Evolutionary conservation across 495 filamentous ascomycete species (phyloP), one percentile per base, ranked within the genome.

Genomic region (Podospora pseudoanserina): DNA sequence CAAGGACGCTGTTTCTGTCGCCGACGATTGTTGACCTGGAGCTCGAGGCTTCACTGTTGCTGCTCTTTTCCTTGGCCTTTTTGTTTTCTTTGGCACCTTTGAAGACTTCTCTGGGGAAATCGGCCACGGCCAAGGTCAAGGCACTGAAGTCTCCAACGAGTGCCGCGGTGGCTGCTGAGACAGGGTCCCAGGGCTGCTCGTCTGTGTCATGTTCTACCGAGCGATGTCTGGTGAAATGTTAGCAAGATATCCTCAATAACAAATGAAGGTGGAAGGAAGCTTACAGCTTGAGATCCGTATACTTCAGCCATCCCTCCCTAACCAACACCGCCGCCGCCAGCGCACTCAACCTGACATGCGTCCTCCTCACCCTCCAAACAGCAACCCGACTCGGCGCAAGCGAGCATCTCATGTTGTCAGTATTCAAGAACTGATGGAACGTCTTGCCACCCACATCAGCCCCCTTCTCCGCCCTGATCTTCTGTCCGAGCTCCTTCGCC

Each of bases 91-190:
- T 4, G 78, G 67, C 79, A 67, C 85, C 85, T 34, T 71, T 71
- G 68, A 92, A 88, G 19, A 96, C 85, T 18, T 90, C 90, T 16
- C 85, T 81, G 0, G 94, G 94, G 26, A 97, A 86, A 70, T 96
- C 92, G 4, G 90, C 91, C 34, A 94, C 80, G 0, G 92, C 93
- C 84, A 94, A 91, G 73, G 90, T 84, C 61, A 98, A 86, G 67
- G 83, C 89, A 18, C 87, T 83, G 49, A 92, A 81, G 7, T 92
- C 91, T 5, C 92, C 92, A 16, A 94, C 79, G 2, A 97, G 76
- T 0, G 92, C 90, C 19, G 88, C 86, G 1, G 91, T 87, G 34
- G 85, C 86, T 16, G 90, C 91, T 7, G 89, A 87, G 19, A 94
- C 84, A 0, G 91, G 91, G 67, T 92, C 88, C 71, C 85, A 86